Conservation (phyloP, 495 filamentous ascomycete species). For the Rostrohypoxylon terebratum region DNA sequence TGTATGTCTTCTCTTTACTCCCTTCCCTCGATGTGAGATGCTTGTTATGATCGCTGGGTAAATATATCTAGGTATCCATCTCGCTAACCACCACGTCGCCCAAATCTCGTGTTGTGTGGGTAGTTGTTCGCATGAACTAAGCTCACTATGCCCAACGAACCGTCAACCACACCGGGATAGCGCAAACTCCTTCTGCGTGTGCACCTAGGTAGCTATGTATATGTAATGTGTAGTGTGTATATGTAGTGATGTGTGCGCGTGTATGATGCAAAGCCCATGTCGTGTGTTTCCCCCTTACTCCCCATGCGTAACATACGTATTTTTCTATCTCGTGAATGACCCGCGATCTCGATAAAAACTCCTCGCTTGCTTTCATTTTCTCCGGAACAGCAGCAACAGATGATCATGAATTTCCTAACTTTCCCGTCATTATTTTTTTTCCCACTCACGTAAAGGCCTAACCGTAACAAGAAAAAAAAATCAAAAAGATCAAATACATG, state of each 20-base stretch:
- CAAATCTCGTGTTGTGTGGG: not conserved
- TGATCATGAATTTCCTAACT: too few relatives aligned
- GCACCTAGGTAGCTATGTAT: not conserved
- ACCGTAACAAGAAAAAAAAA: not conserved
- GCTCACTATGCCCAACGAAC: conserved; percentile 11
- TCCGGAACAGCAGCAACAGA: too few relatives aligned
- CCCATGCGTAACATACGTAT: not conserved
- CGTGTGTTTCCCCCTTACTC: not conserved
- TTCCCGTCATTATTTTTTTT: too few relatives aligned
- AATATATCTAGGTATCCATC: not conserved
- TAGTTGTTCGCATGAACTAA: conserved; percentile 12
- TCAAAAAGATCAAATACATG: not conserved
- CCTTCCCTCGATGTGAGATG: conserved; percentile 10
- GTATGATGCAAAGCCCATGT: conserved; percentile 13
- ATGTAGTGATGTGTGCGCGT: conserved; percentile 17
- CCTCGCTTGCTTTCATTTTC: too few relatives aligned
- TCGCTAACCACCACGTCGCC: not conserved
- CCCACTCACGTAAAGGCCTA: too few relatives aligned
- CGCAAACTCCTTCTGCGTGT: not conserved
- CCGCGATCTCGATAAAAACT: too few relatives aligned
- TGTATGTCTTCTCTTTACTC: not conserved
- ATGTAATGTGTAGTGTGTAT: conserved; percentile 19
- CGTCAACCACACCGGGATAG: conserved; percentile 5
- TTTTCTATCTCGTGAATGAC: not conserved
- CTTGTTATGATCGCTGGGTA: conserved; percentile 9